Percentiles rank a stretch among this genome's conserved stretches.
phyloP scores from a whole-genome alignment of 1,284 basidiomycete genomes.

The Pholiota adiposa region DNA sequence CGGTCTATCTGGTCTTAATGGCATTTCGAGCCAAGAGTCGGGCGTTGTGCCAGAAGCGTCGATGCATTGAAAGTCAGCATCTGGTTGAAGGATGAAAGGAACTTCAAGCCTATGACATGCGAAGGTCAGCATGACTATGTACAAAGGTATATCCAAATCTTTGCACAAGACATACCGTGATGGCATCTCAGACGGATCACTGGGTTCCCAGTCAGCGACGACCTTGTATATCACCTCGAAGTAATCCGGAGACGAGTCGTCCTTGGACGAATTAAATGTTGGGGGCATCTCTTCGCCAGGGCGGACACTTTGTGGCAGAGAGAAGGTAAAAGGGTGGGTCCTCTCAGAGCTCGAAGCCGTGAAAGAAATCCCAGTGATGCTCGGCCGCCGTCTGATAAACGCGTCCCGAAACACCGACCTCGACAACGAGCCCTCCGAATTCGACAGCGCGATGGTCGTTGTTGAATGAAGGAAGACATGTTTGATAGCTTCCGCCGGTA shows the following conservation, averaged over 20 bases:
- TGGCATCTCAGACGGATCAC: slow-evolving; percentile 44
- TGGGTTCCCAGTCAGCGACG: slow-evolving; percentile 62
- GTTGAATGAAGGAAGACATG: slow-evolving; percentile 64
- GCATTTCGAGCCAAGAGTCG: slow-evolving; percentile 69
- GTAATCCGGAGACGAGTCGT: slow-evolving; percentile 18
- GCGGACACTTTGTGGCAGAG: slow-evolving; percentile 53
- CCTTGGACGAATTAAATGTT: slow-evolving; percentile 47
- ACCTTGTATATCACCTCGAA: slow-evolving; percentile 57
- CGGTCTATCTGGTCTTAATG: slow-evolving; percentile 61
- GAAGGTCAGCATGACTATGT: slow-evolving; percentile 13
- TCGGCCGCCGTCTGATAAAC: slow-evolving; percentile 49
- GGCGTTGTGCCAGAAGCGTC: slow-evolving; percentile 49
- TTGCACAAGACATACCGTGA: slow-evolving; percentile 48
- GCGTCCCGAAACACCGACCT: slow-evolving; percentile 57
- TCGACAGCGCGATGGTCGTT: slow-evolving; percentile 47
- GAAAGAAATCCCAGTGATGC: slow-evolving; percentile 41
- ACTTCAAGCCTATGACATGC: slow-evolving; percentile 56
- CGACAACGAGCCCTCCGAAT: slow-evolving; percentile 38
- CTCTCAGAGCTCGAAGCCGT: slow-evolving; percentile 36
- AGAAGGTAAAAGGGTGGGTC: slow-evolving; percentile 60
- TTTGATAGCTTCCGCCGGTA: slow-evolving; percentile 39
- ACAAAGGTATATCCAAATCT: slow-evolving; percentile 5
- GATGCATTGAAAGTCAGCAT: slow-evolving; percentile 60
- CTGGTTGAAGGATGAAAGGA: slow-evolving; percentile 63
- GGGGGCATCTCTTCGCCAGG: slow-evolving; percentile 64